Evolutionary conservation across 192 early-diverging fungal species (phyloP).

Genomic region (Coemansia sp.): DNA sequence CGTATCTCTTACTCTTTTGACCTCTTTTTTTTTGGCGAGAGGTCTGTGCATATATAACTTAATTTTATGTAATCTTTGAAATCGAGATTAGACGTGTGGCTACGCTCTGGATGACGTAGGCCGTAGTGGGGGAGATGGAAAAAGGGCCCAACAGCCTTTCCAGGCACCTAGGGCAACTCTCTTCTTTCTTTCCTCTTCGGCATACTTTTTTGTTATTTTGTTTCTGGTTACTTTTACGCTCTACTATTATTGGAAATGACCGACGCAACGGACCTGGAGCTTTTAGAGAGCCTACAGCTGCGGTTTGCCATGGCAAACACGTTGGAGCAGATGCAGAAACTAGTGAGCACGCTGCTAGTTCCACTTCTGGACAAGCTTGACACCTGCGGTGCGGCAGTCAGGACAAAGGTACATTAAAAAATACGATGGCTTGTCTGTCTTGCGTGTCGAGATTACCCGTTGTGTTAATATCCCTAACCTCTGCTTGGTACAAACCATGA

Average conservation of each 20-base stretch:
- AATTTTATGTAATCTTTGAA: background rate
- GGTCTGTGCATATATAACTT: background rate
- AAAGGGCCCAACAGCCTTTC: background rate
- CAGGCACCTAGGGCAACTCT: background rate
- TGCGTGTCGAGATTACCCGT: background rate
- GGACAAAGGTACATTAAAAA: constrained; percentile 51
- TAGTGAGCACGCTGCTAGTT: constrained; percentile 59
- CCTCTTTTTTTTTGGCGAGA: background rate
- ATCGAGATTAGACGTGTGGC: constrained; percentile 3
- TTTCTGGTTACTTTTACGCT: constrained; percentile 1
- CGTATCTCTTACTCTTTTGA: background rate
- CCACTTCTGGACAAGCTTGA: constrained; percentile 68
- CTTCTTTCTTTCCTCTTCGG: background rate
- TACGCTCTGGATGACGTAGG: background rate
- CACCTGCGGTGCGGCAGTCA: constrained; percentile 52
- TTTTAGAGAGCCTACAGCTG: constrained; percentile 70
- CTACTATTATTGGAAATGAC: constrained; percentile 13
- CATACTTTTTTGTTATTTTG: background rate
- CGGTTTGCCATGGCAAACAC: constrained; percentile 66
- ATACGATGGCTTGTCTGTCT: background rate
- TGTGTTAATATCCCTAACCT: constrained; percentile 1
- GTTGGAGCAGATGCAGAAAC: constrained; percentile 60
- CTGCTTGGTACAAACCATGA: too few species aligned
- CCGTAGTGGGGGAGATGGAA: background rate
- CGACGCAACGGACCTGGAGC: constrained; percentile 43